Base-by-base conservation (phyloP, 768 basidiomycete species). In the Dioszegia hungarica region DNA sequence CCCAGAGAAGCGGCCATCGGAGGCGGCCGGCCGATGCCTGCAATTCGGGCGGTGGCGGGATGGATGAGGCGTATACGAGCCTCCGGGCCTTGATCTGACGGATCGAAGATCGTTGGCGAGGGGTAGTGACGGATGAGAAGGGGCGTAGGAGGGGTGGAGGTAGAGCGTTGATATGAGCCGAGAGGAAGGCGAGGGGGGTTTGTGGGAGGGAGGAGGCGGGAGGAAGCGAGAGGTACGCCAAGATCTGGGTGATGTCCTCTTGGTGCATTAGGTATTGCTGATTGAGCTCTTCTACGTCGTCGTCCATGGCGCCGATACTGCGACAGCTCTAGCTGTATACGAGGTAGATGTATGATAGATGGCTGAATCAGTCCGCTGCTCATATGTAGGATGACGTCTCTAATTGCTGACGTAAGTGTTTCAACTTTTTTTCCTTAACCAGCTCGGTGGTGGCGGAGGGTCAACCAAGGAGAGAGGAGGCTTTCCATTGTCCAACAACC, bases 1-100 rank as follows among this genome's bases (percentile, higher is more conserved):
- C 74, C 70, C 70, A 75, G 10, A 75, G 51, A 17, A 70, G 19
- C 19, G 72, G 72, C 67, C 72, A 75, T 12, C 74, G 44, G 31
- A 67, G 56, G 39, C 65, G 56, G 33, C 52, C 52, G n/a, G 28
- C 28, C 27, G 38, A 41, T 20, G 52, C 52, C 11, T 24, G 5
- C 25, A 54, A 25, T 34, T 24, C 20, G 4, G 20, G n/a, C 11
- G 52, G 52, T n/a, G 39, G 52, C 12, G 52, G 52, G 19, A 28
- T 14, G 28, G 52, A 29, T 10, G 52, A 49, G 20, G 60, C 68
- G 44, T 67, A 70, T 12, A 67, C 33, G 28, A 70, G 52, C n/a
- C 74, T 39, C 15, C 74, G 66, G 11, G 67, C 57, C 54, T 75
- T 75, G 45, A 75, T 63, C 8, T 52, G 37, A 34, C 63, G 58